Conservation (phyloP, 306 rosid genomes). For the Rubus idaeus region DNA sequence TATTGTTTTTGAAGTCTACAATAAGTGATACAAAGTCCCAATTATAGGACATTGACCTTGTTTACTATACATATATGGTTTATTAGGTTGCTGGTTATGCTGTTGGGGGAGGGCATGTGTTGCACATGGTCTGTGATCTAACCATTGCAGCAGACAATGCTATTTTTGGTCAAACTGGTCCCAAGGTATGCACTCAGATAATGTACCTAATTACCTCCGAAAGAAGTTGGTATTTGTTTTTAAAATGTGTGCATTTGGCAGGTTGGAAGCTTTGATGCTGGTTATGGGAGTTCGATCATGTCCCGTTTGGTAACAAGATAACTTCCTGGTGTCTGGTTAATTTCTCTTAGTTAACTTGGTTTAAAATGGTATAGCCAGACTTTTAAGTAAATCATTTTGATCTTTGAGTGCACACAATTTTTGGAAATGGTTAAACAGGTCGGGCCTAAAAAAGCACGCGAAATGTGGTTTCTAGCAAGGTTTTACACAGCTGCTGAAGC, state of each 20-base stretch:
- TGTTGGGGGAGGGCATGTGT: conserved; percentile 82
- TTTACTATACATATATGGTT: background rate
- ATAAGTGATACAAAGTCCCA: no score
- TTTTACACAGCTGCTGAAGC: conserved; percentile 85
- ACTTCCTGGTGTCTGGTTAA: background rate
- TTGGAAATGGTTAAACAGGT: conserved; percentile 41
- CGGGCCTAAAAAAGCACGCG: conserved; percentile 87
- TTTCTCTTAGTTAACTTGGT: no score
- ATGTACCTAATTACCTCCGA: background rate
- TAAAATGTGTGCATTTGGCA: conserved; percentile 21
- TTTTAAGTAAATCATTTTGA: background rate
- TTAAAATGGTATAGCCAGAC: no score
- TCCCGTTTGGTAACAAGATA: conserved; percentile 70
- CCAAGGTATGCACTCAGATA: conserved; percentile 69
- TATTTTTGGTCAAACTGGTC: conserved; percentile 95
- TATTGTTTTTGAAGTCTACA: no score
- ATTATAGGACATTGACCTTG: background rate
- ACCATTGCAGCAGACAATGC: conserved; percentile 94
- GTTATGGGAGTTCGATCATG: conserved; percentile 96
- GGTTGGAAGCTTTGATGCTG: conserved; percentile 99
- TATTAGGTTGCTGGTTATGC: conserved; percentile 94
- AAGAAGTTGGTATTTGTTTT: background rate
- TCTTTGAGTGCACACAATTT: background rate
- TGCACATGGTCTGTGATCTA: conserved; percentile 88
- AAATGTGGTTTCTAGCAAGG: conserved; percentile 89